phyloP scores from a whole-genome alignment of 768 basidiomycete species.

The Roridomyces roridus region DNA sequence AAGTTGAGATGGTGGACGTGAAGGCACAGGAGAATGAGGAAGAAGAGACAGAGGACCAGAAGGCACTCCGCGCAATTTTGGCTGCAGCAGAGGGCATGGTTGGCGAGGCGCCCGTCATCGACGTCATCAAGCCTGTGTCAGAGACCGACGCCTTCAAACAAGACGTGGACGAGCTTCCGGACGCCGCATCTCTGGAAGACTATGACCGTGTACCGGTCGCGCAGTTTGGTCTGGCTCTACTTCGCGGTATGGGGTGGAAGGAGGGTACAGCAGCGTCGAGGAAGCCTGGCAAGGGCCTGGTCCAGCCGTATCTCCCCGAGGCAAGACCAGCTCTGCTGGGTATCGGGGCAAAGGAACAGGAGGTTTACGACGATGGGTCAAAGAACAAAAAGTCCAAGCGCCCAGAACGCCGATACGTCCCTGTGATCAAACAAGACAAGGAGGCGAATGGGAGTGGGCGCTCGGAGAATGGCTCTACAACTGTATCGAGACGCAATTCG shows the following conservation, averaged over 20 bases:
- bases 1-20: conserved; percentile 33
- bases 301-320: conserved; percentile 83
- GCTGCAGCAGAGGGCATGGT: conserved; percentile 53
- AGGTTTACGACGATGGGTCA: conserved; percentile 73
- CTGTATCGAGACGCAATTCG: conserved; percentile 49
- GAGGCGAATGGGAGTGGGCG: conserved; percentile 37
- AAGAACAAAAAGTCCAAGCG: conserved; percentile 54
- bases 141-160: conserved; percentile 87
- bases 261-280: conserved; percentile 76
- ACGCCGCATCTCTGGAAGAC: conserved; percentile 77
- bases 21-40: conserved; percentile 44
- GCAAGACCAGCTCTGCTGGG: conserved; percentile 88
- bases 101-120: conserved; percentile 51
- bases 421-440: conserved; percentile 76
- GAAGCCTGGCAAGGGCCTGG: conserved; percentile 63
- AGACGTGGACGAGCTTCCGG: conserved; percentile 83
- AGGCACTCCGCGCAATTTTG: conserved; percentile 81
- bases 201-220: conserved; percentile 92
- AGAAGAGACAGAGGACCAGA: conserved; percentile 73
- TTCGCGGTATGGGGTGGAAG: conserved; percentile 98
- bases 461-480: conserved; percentile 38
- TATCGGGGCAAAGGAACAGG: conserved; percentile 91
- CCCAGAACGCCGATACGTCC: conserved; percentile 82
- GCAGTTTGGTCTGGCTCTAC: conserved; percentile 90
- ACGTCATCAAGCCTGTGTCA: conserved; percentile 70